phyloP scores from a whole-genome alignment of 345 rosid genomes.

The Salix caprea region DNA sequence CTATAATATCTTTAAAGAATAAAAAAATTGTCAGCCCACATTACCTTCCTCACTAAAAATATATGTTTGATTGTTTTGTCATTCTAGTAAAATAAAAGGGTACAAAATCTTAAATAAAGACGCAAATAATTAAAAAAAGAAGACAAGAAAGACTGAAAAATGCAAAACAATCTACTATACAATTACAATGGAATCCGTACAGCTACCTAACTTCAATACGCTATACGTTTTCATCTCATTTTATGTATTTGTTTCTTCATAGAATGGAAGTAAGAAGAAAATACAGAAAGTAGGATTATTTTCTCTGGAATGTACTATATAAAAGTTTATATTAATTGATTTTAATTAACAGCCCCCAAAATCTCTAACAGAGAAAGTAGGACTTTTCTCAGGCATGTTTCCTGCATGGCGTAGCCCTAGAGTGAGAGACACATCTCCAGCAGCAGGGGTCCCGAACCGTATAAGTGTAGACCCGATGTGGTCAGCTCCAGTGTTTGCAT shows the following conservation, averaged over 20 bases:
- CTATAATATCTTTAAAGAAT: too few relatives aligned
- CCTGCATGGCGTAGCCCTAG: constrained; percentile 92
- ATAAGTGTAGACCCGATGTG: constrained; percentile 41
- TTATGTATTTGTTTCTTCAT: constrained; percentile 19
- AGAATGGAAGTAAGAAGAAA: constrained; percentile 13
- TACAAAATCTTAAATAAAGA: constrained; percentile 23
- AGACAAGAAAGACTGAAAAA: not conserved
- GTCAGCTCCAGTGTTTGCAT: constrained; percentile 20
- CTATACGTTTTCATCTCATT: constrained; percentile 21
- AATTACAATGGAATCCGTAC: constrained; percentile 33
- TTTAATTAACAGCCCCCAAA: constrained; percentile 55
- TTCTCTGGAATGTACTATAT: constrained; percentile 11
- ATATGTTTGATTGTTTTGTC: not conserved
- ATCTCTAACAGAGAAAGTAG: constrained; percentile 68
- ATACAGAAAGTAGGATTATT: not conserved
- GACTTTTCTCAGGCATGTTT: constrained; percentile 56
- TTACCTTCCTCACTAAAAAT: not conserved
- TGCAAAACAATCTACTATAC: constrained; percentile 31
- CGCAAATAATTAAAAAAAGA: not conserved
- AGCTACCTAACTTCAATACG: constrained; percentile 19
- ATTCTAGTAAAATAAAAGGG: constrained; percentile 25
- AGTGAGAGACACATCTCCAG: constrained; percentile 89
- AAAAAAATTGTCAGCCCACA: not conserved
- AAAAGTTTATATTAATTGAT: not conserved
- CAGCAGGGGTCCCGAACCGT: constrained; percentile 66